Base-by-base conservation (phyloP, 352 stramenopile species). In the Pythium rhizo-oryzae region DNA sequence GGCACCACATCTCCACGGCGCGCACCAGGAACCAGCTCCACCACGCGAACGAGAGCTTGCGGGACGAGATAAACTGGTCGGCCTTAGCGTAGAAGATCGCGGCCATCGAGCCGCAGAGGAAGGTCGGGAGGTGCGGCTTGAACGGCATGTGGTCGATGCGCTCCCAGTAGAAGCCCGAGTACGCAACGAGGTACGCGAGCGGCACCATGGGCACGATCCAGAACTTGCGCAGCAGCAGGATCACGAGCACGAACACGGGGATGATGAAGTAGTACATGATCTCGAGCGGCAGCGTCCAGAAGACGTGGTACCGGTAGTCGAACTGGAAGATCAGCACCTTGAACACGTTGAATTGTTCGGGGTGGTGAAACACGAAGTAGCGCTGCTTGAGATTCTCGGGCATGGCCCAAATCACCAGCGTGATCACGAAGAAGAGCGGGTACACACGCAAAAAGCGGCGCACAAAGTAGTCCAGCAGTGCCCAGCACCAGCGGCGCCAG, bases 261-360 rank as follows among this genome's bases (percentile, higher is more conserved):
- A 81, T 77, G 21, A 74, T 46, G 8, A 78, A 79, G 60, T 83
- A 83, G 68, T 83, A 83, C 0, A 25, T 56, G 46, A 83, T 83
- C 66, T 83, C 76, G 25, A 81, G 39, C 6, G 65, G 58, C 28
- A 71, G 51, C 58, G 65, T 59, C 65, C 58, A 71, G 28, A 71
- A 62, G 33, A 71, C 51, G 53, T 71, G 49, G 5, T 47, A 49
- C 8, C 35, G 65, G 12, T 50, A 58, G 8, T 43, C 12, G 2
- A 49, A 47, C 8, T 56, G 18, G 30, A 58, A 58, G 15, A 39
- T 44, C 25, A 58, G 30, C 52, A 25, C 19, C 4, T 46, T 23
- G 52, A 58, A 46, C 15, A 58, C 13, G 30, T 58, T 44, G 52
- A 28, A 58, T 13, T 56, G 6, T 35, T 35, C n/a, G 12, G 50